Percentiles rank a stretch among this genome's conserved stretches.
phyloP scores from a whole-genome alignment of 257 asterid genomes.

The Solanum rostratum region DNA sequence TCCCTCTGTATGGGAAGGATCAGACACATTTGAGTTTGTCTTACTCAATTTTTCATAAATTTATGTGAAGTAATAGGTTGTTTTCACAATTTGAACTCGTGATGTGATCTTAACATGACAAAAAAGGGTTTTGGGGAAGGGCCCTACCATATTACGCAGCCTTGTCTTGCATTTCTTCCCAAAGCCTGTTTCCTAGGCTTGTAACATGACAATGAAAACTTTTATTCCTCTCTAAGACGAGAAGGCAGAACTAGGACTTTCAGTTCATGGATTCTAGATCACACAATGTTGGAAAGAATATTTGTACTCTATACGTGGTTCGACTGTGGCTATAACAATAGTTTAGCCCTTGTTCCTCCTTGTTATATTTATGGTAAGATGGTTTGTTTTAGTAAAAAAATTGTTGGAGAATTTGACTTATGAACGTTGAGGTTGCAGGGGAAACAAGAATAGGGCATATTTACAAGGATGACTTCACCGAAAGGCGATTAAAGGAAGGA shows the following conservation, averaged over 20 bases:
- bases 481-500: conserved; percentile 45
- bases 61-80: background rate
- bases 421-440: conserved; percentile 29
- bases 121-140: background rate
- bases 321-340: no score
- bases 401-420: background rate
- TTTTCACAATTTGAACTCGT: background rate
- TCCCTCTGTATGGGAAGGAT: background rate
- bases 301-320: no score
- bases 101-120: background rate
- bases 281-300: background rate
- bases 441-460: conserved; percentile 69
- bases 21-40: background rate
- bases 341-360: no score
- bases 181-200: background rate
- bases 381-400: background rate
- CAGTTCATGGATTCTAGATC: no score
- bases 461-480: conserved; percentile 63
- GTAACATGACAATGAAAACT: background rate
- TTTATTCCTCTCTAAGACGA: background rate
- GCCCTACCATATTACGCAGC: no score
- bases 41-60: background rate
- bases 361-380: background rate
- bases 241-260: background rate
- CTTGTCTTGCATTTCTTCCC: no score